Conservation (phyloP, 176 grass and related monocot species). For the Sorghum bicolor region Sorghum_bicolor_NCBIv3 NC_012874.2:69037001-69037500, state of each 20-base stretch:
- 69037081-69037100: slow-evolving; percentile 32
- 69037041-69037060: slow-evolving; percentile 19
- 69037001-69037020: slow-evolving; percentile 38
- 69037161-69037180: not conserved
- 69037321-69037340: slow-evolving; percentile 40
- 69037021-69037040: slow-evolving; percentile 35
- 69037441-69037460: slow-evolving; percentile 45
- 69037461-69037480: slow-evolving; percentile 19
- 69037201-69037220: slow-evolving; percentile 37
- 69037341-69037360: slow-evolving; percentile 56
- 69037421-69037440: slow-evolving; percentile 44
- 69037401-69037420: slow-evolving; percentile 63
- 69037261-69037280: slow-evolving; percentile 50
- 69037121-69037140: slow-evolving; percentile 38
- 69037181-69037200: slow-evolving; percentile 24
- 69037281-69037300: slow-evolving; percentile 44
- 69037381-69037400: slow-evolving; percentile 97
- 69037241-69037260: slow-evolving; percentile 20
- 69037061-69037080: slow-evolving; percentile 26
- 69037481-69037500: not conserved
- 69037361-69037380: slow-evolving; percentile 95
- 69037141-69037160: slow-evolving; percentile 21
- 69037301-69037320: slow-evolving; percentile 47
- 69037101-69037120: slow-evolving; percentile 36
- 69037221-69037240: slow-evolving; percentile 9